A percentile compares a stretch with the other conserved stretches of the same genome.
Evolutionary conservation across 2,329 filamentous ascomycete species (phyloP).

Genomic region (Fusarium sp.): DNA sequence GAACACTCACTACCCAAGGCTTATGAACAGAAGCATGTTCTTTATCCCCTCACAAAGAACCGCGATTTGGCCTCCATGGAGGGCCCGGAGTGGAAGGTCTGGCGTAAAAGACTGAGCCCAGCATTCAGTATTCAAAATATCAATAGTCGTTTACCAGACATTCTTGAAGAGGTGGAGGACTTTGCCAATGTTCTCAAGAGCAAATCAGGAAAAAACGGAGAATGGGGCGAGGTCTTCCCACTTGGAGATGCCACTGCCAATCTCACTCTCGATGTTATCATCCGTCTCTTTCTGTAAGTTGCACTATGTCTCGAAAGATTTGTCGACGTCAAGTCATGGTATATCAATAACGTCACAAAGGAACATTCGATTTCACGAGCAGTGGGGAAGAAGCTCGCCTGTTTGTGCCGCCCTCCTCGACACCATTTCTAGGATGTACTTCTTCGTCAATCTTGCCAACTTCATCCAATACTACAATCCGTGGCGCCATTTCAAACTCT

Average conservation of each 20-base stretch:
- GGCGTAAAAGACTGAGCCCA: slow-evolving; percentile 46
- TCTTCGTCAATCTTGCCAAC: slow-evolving; percentile 17
- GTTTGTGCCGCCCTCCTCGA: slow-evolving; percentile 15
- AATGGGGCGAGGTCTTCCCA: slow-evolving; percentile 34
- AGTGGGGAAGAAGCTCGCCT: slow-evolving; percentile 7
- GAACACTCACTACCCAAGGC: slow-evolving; percentile 34
- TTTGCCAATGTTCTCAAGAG: slow-evolving; percentile 41
- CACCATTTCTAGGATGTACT: slow-evolving; percentile 12
- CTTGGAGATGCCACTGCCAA: slow-evolving; percentile 49
- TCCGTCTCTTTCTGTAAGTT: slow-evolving; percentile 45
- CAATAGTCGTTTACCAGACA: slow-evolving; percentile 45
- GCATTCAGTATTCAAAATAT: slow-evolving; percentile 50
- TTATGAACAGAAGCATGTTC: slow-evolving; percentile 39
- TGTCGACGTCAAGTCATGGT: too few species aligned
- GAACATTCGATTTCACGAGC: slow-evolving; percentile 22
- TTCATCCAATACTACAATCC: slow-evolving; percentile 18
- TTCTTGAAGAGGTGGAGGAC: slow-evolving; percentile 49
- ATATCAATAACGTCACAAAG: background rate
- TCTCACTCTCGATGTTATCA: slow-evolving; percentile 52
- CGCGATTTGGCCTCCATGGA: slow-evolving; percentile 46
- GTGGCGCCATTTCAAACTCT: slow-evolving; percentile 29
- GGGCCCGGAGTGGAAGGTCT: slow-evolving; percentile 41
- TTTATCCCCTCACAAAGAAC: slow-evolving; percentile 44
- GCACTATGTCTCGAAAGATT: background rate
- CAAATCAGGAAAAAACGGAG: slow-evolving; percentile 5